phyloP scores from a whole-genome alignment of 139 green algal genomes.

The Closterium sp. region DNA sequence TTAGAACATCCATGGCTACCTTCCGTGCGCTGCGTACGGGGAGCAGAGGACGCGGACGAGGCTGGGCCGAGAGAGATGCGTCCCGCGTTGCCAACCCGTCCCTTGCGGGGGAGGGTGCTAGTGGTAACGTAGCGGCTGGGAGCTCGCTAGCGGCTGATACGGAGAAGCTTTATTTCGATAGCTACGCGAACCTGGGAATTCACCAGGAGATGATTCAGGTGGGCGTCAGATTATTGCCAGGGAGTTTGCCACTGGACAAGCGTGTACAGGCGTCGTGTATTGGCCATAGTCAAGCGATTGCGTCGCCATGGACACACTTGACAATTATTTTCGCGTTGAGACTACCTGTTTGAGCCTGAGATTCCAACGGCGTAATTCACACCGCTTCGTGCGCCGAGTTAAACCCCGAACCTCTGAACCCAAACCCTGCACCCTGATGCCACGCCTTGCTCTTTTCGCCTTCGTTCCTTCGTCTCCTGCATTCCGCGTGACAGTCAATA shows the following conservation, averaged over 20 bases:
- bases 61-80: background rate
- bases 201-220: conserved; percentile 49
- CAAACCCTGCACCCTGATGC: background rate
- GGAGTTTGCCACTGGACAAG: no score
- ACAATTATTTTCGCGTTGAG: no score
- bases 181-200: conserved; percentile 40
- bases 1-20: background rate
- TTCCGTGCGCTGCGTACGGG: background rate
- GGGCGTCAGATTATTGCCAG: background rate
- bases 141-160: background rate
- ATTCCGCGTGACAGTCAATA: no score
- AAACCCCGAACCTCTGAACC: background rate
- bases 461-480: no score
- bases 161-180: conserved; percentile 48
- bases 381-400: no score
- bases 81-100: background rate
- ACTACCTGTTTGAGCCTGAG: no score
- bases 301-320: no score
- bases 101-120: background rate
- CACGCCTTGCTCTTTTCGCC: no score
- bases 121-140: background rate
- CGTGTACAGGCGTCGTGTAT: no score
- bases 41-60: background rate
- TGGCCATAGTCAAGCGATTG: no score
- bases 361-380: no score